These are phyloP conservation scores for Malania oleifera DNA, from an alignment of 164 flowering plant genomes.

Conservation along the genomic window DNA sequence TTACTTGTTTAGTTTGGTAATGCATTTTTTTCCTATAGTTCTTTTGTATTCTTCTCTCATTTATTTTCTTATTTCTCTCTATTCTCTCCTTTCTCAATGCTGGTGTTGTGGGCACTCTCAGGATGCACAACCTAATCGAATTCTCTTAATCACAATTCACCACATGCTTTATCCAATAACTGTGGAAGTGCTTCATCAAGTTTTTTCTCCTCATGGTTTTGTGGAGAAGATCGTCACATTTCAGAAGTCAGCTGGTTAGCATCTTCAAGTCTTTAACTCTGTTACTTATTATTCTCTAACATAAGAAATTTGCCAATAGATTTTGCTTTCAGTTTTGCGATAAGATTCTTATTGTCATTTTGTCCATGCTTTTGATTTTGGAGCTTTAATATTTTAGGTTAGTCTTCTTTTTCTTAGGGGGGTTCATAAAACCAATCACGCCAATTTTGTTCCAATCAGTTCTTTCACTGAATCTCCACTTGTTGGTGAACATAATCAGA, in stretches of 20 bases:
- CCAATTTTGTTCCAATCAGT: no score
- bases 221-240: constrained; percentile 10
- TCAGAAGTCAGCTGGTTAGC: constrained; percentile 9
- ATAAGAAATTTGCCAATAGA: neutral
- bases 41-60: neutral
- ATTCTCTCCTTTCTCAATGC: neutral
- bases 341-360: no score
- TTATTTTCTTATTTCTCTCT: neutral
- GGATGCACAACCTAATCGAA: constrained; percentile 5
- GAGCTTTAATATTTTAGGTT: no score
- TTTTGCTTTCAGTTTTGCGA: no score
- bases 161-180: constrained; percentile 9
- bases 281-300: neutral
- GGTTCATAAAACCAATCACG: no score
- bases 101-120: neutral
- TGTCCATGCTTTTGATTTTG: no score
- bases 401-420: no score
- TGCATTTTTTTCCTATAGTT: no score
- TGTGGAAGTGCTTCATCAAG: constrained; percentile 6
- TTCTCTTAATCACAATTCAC: constrained; percentile 2
- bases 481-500: no score
- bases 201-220: neutral
- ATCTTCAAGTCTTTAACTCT: neutral
- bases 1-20: no score
- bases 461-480: no score